Evolutionary conservation across 495 filamentous ascomycete genomes (phyloP), one percentile per base, ranked within the genome.

Genomic region (Podospora sp.): DNA sequence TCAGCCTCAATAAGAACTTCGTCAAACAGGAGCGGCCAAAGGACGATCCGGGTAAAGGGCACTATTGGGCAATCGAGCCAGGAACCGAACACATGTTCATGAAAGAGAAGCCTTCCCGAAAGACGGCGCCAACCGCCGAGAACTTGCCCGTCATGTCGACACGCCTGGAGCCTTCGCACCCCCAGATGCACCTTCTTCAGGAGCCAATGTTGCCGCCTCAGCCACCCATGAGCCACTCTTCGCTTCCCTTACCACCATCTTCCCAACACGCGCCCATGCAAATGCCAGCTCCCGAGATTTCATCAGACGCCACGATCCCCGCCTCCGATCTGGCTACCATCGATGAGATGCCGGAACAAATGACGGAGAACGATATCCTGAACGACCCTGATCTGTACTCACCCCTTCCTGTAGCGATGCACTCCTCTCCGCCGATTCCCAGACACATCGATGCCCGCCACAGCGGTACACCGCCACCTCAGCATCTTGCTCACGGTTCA

Each of bases 1-100:
- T 99, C n/a, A 96, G 92, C 72, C 82, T 98, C 24, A 97, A 97
- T 80, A 97, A 97, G 76, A 90, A 91, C n/a, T 98, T 99, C 68
- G 88, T 94, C 69, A 98, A 97, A 77, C 91, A 96, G 75, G 93
- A 97, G 77, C 86, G 94, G 62, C 95, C 95, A 24, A 98, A 98
- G 80, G 94, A 97, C 78, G 95, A 99, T 74, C 93, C 94, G 0
- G 95, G 95, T 63, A 98, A 98, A 79, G 95, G 95, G n/a, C 93
- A 97, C 77, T 98, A 99, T 78, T 99, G 95, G 95, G 86, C 87
- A 18, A 96, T 99, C 71, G 87, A 92, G 72, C 84, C 87, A n/a
- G 95, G 95, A 0, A 89, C 90, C 78, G 95, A 99, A 76, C 81
- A 87, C 22, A 89, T 93, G 64, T 97, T 96, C 74, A 83, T 96